Conservation (phyloP, 768 basidiomycete genomes). For the Suillus tomentosus region DNA sequence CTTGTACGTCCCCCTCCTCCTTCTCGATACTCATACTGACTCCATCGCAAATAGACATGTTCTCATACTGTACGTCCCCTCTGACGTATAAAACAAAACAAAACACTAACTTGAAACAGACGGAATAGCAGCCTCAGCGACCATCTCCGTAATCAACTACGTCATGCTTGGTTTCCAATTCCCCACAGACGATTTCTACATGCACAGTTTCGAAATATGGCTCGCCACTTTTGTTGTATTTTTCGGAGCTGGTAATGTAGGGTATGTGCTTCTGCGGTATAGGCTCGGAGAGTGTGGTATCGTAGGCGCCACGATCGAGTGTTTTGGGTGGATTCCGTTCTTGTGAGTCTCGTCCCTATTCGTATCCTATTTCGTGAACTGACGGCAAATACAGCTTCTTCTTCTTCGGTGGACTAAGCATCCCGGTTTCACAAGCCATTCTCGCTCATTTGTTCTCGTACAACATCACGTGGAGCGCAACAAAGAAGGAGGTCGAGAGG, state of each 20-base stretch:
- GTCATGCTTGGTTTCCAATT: slow-evolving; percentile 72
- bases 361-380: neutral
- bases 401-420: slow-evolving; percentile 59
- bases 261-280: slow-evolving; percentile 73
- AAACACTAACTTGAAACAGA: slow-evolving; percentile 19
- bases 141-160: slow-evolving; percentile 73
- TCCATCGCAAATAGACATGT: slow-evolving; percentile 40
- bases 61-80: slow-evolving; percentile 49
- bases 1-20: slow-evolving; percentile 41
- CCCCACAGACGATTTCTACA: slow-evolving; percentile 73
- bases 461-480: slow-evolving; percentile 59
- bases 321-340: slow-evolving; percentile 36
- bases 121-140: slow-evolving; percentile 67
- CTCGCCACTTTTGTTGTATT: slow-evolving; percentile 78
- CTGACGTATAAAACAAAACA: neutral
- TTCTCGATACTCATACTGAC: slow-evolving; percentile 12
- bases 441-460: slow-evolving; percentile 60
- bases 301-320: slow-evolving; percentile 29
- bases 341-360: slow-evolving; percentile 28
- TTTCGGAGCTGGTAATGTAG: slow-evolving; percentile 71
- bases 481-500: slow-evolving; percentile 81
- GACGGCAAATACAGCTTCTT: slow-evolving; percentile 35
- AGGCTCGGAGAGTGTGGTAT: slow-evolving; percentile 50
- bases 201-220: slow-evolving; percentile 82
- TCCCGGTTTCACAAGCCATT: slow-evolving; percentile 55